Percentiles rank a stretch among this genome's conserved stretches.
These are phyloP conservation scores for Penicillium fimorum DNA, from an alignment of 495 filamentous ascomycete species.

Conservation along the genomic window DNA sequence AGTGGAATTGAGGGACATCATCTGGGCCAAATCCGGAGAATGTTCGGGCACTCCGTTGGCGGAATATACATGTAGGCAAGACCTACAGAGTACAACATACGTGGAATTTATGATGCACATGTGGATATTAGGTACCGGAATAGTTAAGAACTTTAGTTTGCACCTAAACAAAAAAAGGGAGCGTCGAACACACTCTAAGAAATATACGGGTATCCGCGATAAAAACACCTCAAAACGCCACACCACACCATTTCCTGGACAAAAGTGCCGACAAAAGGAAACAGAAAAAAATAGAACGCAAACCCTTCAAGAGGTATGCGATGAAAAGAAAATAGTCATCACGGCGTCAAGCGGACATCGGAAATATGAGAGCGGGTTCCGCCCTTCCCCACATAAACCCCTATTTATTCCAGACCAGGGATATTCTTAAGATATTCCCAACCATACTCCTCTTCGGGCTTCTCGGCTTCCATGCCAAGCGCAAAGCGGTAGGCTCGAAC, in stretches of 20 bases:
- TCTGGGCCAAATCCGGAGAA: constrained; percentile 5
- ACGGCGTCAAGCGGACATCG: constrained; percentile 12
- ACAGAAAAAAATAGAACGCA: background rate
- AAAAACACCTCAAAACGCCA: constrained; percentile 9
- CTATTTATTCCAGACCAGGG: constrained; percentile 35
- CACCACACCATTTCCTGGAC: constrained; percentile 2
- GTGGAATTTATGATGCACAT: background rate
- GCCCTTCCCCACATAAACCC: constrained; percentile 3
- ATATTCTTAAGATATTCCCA: constrained; percentile 53
- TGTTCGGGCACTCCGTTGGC: constrained; percentile 7
- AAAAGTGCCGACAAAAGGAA: constrained; percentile 1
- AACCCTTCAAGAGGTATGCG: constrained; percentile 10
- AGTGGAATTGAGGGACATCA: background rate
- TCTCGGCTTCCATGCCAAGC: constrained; percentile 53
- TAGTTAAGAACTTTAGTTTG: background rate
- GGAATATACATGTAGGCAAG: background rate
- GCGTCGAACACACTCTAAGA: constrained; percentile 1
- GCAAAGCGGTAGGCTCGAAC: constrained; percentile 54
- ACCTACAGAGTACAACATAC: background rate
- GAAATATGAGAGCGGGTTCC: background rate
- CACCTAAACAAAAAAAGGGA: background rate
- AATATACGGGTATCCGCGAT: constrained; percentile 15
- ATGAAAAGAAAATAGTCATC: constrained; percentile 15
- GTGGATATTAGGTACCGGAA: no score
- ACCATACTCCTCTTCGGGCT: constrained; percentile 52